Evolutionary conservation across 768 basidiomycete species (phyloP).

Genomic region (Phylloporus sp.): DNA sequence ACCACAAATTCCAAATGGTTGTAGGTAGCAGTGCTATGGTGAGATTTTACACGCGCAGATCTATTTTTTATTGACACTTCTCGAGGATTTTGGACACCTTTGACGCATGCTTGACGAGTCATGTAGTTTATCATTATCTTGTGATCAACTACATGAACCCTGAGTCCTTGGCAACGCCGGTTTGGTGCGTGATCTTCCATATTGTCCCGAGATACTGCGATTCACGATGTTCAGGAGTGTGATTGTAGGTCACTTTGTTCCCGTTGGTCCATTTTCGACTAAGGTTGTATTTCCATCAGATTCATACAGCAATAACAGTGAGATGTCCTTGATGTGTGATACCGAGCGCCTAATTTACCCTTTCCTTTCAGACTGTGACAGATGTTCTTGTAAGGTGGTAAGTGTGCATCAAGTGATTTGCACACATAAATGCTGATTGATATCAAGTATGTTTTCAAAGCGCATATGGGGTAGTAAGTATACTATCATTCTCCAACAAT

Average conservation of each 20-base stretch:
- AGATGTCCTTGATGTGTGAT: constrained; percentile 16
- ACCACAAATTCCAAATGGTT: constrained; percentile 35
- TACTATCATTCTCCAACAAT: background rate
- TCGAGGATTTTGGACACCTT: constrained; percentile 47
- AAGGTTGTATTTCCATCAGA: constrained; percentile 26
- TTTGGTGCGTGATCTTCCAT: constrained; percentile 37
- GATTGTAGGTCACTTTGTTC: constrained; percentile 34
- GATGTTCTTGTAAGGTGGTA: constrained; percentile 47
- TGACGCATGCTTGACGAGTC: constrained; percentile 46
- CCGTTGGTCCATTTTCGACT: background rate
- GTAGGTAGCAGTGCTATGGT: constrained; percentile 22
- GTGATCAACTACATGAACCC: constrained; percentile 51
- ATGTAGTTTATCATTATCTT: constrained; percentile 55
- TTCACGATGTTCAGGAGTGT: constrained; percentile 38
- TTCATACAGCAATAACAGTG: constrained; percentile 53
- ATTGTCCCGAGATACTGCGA: background rate
- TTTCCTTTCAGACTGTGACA: constrained; percentile 37
- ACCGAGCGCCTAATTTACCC: background rate
- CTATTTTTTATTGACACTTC: background rate
- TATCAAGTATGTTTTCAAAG: constrained; percentile 41
- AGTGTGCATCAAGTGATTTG: background rate
- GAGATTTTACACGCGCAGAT: too few species aligned
- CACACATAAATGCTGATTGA: background rate
- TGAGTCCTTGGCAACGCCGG: constrained; percentile 36
- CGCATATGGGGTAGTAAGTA: constrained; percentile 48